A percentile compares a stretch with the other conserved stretches of the same genome.
Conservation (phyloP, 345 rosid species). For the Gossypium rotundifolium region DNA sequence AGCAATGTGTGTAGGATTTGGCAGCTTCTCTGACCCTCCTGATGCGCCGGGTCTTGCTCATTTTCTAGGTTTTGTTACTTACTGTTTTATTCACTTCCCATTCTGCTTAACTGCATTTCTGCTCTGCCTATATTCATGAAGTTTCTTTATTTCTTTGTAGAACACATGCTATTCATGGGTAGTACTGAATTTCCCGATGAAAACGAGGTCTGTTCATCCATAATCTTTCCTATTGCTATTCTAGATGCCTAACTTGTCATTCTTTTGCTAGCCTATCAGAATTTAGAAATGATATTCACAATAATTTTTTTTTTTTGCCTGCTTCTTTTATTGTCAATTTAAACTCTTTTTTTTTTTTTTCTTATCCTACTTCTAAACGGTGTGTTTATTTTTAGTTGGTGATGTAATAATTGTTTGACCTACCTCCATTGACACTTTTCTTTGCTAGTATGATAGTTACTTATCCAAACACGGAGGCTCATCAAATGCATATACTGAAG, state of each 20-base stretch:
- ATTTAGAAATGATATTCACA: background rate
- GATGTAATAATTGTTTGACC: constrained; percentile 11
- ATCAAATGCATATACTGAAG: constrained; percentile 92
- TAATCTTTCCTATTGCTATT: constrained; percentile 8
- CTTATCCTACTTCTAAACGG: background rate
- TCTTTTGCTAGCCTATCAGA: background rate
- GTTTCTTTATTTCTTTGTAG: constrained; percentile 31
- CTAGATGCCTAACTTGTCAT: background rate
- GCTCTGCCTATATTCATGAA: background rate
- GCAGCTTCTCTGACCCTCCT: constrained; percentile 90
- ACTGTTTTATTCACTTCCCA: background rate
- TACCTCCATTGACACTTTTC: constrained; percentile 37
- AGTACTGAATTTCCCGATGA: constrained; percentile 89
- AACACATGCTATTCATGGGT: constrained; percentile 99
- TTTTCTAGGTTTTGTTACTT: constrained; percentile 64
- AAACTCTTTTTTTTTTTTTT: background rate
- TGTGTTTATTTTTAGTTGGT: background rate
- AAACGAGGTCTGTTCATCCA: constrained; percentile 67
- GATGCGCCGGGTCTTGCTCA: constrained; percentile 98
- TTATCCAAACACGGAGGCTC: constrained; percentile 98
- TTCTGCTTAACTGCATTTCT: background rate
- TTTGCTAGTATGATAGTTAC: constrained; percentile 94
- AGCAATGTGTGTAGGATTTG: constrained; percentile 96
- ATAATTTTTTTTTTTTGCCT: background rate
- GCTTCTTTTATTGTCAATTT: background rate